Conservation (phyloP, 495 filamentous ascomycete species). For the Aspergillus ostianus region DNA sequence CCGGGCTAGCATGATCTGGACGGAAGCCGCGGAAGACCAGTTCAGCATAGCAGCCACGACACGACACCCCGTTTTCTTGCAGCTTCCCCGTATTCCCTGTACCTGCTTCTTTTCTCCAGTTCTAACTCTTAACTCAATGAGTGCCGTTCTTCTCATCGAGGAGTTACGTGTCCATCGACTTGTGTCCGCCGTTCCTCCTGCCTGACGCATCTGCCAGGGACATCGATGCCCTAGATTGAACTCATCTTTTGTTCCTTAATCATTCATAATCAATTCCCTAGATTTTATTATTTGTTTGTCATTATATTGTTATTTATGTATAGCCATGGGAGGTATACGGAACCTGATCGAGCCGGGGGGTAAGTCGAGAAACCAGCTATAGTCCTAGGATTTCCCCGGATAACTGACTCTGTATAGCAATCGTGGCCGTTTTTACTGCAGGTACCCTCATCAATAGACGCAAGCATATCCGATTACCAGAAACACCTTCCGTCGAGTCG, state of each 20-base stretch:
- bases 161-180: background rate
- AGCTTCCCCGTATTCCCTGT: background rate
- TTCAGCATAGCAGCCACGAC: background rate
- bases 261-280: too few species aligned
- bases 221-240: too few species aligned
- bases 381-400: too few species aligned
- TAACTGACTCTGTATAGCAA: background rate
- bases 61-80: background rate
- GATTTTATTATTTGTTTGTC: background rate
- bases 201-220: too few species aligned
- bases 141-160: background rate
- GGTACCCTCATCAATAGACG: slow-evolving; percentile 24
- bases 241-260: too few species aligned
- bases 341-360: background rate
- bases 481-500: slow-evolving; percentile 13
- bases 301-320: too few species aligned
- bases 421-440: slow-evolving; percentile 11
- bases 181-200: background rate
- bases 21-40: background rate
- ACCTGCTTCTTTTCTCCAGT: background rate
- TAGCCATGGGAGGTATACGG: background rate
- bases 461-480: slow-evolving; percentile 3
- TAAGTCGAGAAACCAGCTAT: background rate
- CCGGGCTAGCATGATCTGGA: background rate
- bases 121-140: background rate